Percentiles rank a stretch among this genome's conserved stretches.
Conservation (phyloP, 805 yeast genomes). For the Saccharomycopsis fermentans region DNA sequence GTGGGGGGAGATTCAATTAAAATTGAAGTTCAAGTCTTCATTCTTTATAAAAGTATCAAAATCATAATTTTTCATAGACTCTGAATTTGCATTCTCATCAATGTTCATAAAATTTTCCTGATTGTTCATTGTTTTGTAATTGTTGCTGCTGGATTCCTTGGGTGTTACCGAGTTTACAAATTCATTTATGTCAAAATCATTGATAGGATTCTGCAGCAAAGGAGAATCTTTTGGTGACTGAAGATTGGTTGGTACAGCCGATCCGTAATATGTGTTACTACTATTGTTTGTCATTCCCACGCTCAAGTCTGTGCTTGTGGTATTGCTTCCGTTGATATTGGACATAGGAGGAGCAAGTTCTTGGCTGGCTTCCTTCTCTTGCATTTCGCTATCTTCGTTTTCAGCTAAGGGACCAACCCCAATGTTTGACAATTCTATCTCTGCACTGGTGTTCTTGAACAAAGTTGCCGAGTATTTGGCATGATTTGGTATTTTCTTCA, state of each 20-base stretch:
- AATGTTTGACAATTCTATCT: constrained; percentile 58
- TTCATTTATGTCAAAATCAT: neutral
- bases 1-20: neutral
- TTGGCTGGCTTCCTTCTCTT: neutral
- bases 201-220: neutral
- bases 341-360: neutral
- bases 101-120: neutral
- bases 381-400: constrained; percentile 12
- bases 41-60: constrained; percentile 1
- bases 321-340: neutral
- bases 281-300: neutral
- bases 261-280: neutral
- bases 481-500: constrained; percentile 31
- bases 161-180: neutral
- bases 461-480: constrained; percentile 23
- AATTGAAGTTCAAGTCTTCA: constrained; percentile 5
- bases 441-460: constrained; percentile 67
- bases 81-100: neutral
- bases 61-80: neutral
- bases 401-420: constrained; percentile 75
- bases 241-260: neutral
- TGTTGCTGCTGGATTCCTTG: neutral
- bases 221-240: neutral
- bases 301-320: neutral
- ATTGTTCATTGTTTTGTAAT: neutral